Conservation (phyloP, 164 flowering plant species). For the Magnolia sinica region DNA sequence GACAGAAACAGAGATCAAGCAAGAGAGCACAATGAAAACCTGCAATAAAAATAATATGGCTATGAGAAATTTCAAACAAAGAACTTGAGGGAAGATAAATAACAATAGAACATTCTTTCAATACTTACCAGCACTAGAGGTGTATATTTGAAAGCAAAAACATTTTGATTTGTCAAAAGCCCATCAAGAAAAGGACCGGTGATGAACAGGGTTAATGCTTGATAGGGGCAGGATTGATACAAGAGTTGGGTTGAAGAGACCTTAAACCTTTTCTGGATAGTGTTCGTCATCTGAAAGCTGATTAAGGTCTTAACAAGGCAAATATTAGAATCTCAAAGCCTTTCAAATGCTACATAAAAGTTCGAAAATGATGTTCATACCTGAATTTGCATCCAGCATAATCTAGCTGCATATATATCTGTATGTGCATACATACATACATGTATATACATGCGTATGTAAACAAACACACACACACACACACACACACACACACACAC, state of each 20-base stretch:
- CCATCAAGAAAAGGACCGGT: conserved; percentile 86
- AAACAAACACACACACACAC: background rate
- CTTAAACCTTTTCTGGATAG: conserved; percentile 92
- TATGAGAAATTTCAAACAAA: background rate
- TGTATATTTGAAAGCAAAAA: conserved; percentile 85
- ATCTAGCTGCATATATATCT: background rate
- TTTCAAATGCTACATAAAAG: background rate
- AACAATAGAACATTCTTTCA: background rate
- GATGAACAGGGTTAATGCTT: conserved; percentile 72
- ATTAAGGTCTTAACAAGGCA: conserved; percentile 44
- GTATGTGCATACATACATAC: background rate
- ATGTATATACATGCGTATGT: background rate
- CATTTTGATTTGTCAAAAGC: conserved; percentile 72
- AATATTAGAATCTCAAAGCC: background rate
- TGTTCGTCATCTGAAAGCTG: conserved; percentile 79
- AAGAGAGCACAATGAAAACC: conserved; percentile 91
- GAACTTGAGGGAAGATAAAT: background rate
- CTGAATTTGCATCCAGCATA: background rate
- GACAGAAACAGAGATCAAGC: conserved; percentile 91
- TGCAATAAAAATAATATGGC: conserved; percentile 31
- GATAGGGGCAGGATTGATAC: conserved; percentile 91
- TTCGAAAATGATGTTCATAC: background rate
- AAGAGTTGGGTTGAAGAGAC: conserved; percentile 95
- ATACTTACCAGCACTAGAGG: conserved; percentile 80
- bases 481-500: background rate